Conservation (phyloP, 2,329 filamentous ascomycete species). For the Trichoderma semiorbis region DNA sequence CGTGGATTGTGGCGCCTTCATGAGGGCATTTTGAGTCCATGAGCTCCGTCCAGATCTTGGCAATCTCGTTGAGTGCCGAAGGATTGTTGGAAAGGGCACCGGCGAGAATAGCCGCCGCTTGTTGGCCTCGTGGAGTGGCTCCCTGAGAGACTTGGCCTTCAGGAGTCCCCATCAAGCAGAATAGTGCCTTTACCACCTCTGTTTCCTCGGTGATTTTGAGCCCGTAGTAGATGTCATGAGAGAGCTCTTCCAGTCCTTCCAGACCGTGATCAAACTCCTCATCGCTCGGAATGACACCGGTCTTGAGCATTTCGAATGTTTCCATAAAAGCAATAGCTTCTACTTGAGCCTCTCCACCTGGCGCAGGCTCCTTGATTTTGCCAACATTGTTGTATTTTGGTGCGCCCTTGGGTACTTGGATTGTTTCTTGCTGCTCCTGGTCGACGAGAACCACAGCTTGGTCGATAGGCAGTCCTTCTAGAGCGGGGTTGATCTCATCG, state of each 20-base stretch:
- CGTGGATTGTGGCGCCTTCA: slow-evolving; percentile 30
- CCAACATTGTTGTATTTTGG: slow-evolving; percentile 57
- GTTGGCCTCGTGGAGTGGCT: slow-evolving; percentile 41
- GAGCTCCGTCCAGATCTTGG: slow-evolving; percentile 44
- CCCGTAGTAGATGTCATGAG: slow-evolving; percentile 69
- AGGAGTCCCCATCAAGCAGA: slow-evolving; percentile 50
- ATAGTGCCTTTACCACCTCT: slow-evolving; percentile 50
- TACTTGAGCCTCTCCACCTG: slow-evolving; percentile 22
- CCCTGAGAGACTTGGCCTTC: slow-evolving; percentile 26
- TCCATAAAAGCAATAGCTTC: slow-evolving; percentile 29
- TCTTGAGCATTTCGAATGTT: slow-evolving; percentile 47
- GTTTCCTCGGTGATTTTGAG: slow-evolving; percentile 57
- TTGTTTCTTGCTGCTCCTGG: slow-evolving; percentile 35
- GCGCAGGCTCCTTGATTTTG: slow-evolving; percentile 50
- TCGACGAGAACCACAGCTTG: slow-evolving; percentile 54
- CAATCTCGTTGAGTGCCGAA: slow-evolving; percentile 52
- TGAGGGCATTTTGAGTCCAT: slow-evolving; percentile 37
- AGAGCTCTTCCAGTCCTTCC: slow-evolving; percentile 57
- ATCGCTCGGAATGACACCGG: slow-evolving; percentile 31
- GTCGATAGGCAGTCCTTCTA: slow-evolving; percentile 52
- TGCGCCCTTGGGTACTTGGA: slow-evolving; percentile 45
- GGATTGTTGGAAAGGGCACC: slow-evolving; percentile 64
- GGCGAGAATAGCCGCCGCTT: slow-evolving; percentile 56
- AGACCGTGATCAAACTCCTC: slow-evolving; percentile 48
- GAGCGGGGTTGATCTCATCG: slow-evolving; percentile 44